These are phyloP conservation scores for Coemansia sp. DNA, from an alignment of 192 early-diverging fungal genomes.

Conservation along the genomic window DNA sequence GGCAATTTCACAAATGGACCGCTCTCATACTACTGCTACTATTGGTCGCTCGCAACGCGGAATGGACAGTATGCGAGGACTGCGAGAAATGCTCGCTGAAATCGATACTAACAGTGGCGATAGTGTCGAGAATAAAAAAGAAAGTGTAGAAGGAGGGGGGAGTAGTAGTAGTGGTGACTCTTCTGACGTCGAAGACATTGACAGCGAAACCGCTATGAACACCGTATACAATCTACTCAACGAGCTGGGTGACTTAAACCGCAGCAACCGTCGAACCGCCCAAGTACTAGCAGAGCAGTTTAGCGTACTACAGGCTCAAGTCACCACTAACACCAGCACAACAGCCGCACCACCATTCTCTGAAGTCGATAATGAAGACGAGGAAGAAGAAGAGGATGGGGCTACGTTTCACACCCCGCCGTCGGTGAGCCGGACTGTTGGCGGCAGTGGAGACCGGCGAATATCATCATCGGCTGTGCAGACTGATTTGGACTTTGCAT, in stretches of 20 bases:
- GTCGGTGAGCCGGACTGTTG: not conserved
- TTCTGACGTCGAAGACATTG: constrained; percentile 48
- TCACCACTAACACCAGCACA: constrained; percentile 15
- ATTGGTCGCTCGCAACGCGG: constrained; percentile 50
- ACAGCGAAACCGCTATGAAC: constrained; percentile 48
- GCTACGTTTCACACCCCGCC: constrained; percentile 41
- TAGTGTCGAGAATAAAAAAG: not conserved
- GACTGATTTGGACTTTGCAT: constrained; percentile 12
- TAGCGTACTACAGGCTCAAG: constrained; percentile 36
- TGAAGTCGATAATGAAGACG: too few species aligned
- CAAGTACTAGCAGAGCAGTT: constrained; percentile 44
- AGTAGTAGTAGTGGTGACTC: not conserved
- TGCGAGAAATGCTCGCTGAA: constrained; percentile 29
- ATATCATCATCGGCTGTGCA: not conserved
- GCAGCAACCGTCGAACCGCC: constrained; percentile 43
- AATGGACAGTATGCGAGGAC: constrained; percentile 31
- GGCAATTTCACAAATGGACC: constrained; percentile 20
- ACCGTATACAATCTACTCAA: constrained; percentile 52
- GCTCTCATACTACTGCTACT: constrained; percentile 38
- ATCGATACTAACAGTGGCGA: not conserved
- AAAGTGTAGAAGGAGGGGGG: constrained; percentile 1
- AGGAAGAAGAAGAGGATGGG: not conserved
- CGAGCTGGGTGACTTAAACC: constrained; percentile 51
- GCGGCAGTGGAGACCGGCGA: not conserved
- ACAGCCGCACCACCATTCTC: not conserved